Percentiles rank a stretch among this genome's conserved stretches.
phyloP scores from a whole-genome alignment of 2,329 filamentous ascomycete genomes.

The Herpomyces periplanetae region DNA sequence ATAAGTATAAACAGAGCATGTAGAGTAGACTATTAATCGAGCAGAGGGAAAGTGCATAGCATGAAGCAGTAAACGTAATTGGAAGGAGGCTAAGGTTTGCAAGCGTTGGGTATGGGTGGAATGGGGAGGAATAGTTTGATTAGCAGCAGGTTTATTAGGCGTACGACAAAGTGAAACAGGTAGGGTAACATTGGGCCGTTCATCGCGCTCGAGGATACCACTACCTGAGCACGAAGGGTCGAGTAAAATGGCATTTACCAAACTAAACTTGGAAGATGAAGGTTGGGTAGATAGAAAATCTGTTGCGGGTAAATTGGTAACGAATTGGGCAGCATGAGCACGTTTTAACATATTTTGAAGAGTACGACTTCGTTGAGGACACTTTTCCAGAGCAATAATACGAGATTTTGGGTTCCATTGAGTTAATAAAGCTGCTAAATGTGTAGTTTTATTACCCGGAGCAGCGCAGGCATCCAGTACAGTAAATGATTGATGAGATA shows the following conservation, averaged over 20 bases:
- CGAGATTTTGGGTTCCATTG: constrained; percentile 3
- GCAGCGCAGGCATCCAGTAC: constrained; percentile 77
- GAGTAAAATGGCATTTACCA: constrained; percentile 45
- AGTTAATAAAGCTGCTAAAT: constrained; percentile 32
- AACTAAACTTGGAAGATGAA: constrained; percentile 15
- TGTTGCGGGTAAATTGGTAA: constrained; percentile 26
- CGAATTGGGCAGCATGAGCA: constrained; percentile 25
- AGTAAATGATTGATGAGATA: too few relatives aligned
- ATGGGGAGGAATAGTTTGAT: not conserved
- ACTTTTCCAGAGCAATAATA: not conserved
- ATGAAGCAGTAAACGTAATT: constrained; percentile 41
- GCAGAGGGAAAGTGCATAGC: constrained; percentile 45
- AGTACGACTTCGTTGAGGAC: constrained; percentile 19
- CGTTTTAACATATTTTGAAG: constrained; percentile 46
- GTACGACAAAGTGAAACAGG: constrained; percentile 5
- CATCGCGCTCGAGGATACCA: constrained; percentile 62
- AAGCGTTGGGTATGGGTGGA: constrained; percentile 12
- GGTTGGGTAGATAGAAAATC: constrained; percentile 52
- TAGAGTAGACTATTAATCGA: constrained; percentile 48
- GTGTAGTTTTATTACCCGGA: constrained; percentile 88
- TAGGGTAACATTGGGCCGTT: constrained; percentile 25
- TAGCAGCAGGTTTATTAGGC: constrained; percentile 6
- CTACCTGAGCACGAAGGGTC: constrained; percentile 88
- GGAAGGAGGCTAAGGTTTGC: constrained; percentile 33
- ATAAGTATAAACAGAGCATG: constrained; percentile 48